Evolutionary conservation across 2,329 filamentous ascomycete genomes (phyloP), one percentile per base, ranked within the genome.

Genomic region (Colletotrichum gigasporum): DNA sequence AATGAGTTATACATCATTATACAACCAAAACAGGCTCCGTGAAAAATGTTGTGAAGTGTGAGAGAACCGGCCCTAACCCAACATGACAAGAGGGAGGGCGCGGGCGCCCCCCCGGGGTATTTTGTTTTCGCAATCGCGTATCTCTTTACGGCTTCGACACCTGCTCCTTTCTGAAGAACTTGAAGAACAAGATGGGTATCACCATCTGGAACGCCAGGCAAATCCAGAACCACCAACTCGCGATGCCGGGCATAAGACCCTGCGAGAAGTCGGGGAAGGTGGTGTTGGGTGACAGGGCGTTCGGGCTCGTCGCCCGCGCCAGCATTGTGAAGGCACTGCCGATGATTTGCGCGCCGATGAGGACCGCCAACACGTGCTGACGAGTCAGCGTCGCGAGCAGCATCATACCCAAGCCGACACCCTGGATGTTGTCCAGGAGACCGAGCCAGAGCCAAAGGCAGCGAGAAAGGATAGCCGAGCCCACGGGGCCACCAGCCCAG

Each of bases 341-440:
- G 20, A 91, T 71, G 8, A 90, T 82, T 74, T 91, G 89, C 3
- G 87, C 87, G 2, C 78, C 81, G 37, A 89, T 80, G 20, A 91
- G 77, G 0, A 87, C 86, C 68, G 87, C 89, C 56, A 85, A 82
- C 60, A 90, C 87, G 70, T 91, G 89, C 72, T 89, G 82, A 18
- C 89, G 79, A 1, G 88, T 90, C 68, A 90, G 75, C 0, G 88
- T 90, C 71, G 89, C 87, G 41, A 91, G 75, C 4, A 91, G 78
- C 53, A 91, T 86, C 87, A 90, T 91, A 56, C 89, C 89, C 57
- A 91, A 85, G 2, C 89, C 89, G 2, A 90, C 84, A 37, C 87
- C 87, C 72, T 91, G 89, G 6, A 91, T 76, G 9, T 86, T 82
- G 69, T 91, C 89, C 9, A 91, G 78, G 4, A 90, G 82, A 39